A percentile compares a stretch with the other conserved stretches of the same genome.
phyloP scores from a whole-genome alignment of 306 rosid genomes.

The Adenanthera pavonina region DNA sequence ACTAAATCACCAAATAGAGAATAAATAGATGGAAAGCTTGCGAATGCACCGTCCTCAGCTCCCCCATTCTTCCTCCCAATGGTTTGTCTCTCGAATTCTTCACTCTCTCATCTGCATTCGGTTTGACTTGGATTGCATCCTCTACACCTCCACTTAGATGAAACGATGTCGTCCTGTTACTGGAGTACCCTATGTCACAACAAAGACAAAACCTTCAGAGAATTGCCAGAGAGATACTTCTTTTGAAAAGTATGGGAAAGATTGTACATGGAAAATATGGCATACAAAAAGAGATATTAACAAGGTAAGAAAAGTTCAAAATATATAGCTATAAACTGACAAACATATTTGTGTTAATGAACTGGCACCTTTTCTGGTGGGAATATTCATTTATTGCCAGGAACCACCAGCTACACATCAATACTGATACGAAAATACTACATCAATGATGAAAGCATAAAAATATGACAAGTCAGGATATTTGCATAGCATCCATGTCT shows the following conservation, averaged over 20 bases:
- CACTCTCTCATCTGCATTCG: too few species aligned
- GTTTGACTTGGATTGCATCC: too few species aligned
- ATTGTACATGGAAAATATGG: not conserved
- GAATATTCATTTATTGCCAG: not conserved
- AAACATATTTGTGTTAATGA: not conserved
- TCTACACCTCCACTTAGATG: too few species aligned
- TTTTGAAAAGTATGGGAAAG: constrained; percentile 6
- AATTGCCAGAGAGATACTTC: constrained; percentile 17
- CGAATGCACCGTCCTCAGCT: not conserved
- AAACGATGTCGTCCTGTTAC: too few species aligned
- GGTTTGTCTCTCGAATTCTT: too few species aligned
- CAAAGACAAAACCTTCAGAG: constrained; percentile 32
- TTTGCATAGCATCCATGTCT: not conserved
- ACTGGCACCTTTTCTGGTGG: constrained; percentile 9
- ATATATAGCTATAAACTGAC: not conserved
- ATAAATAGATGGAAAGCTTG: not conserved
- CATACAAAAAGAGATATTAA: not conserved
- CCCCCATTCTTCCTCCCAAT: not conserved
- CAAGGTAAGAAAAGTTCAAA: constrained; percentile 13
- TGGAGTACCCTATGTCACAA: constrained; percentile 22
- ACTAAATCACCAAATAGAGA: not conserved
- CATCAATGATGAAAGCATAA: constrained; percentile 17
- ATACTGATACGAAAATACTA: not conserved
- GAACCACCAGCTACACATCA: not conserved
- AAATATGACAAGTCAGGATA: not conserved